These are phyloP conservation scores for Colletotrichum plurivorum DNA, from an alignment of 2,329 filamentous ascomycete genomes.

Conservation along the genomic window DNA sequence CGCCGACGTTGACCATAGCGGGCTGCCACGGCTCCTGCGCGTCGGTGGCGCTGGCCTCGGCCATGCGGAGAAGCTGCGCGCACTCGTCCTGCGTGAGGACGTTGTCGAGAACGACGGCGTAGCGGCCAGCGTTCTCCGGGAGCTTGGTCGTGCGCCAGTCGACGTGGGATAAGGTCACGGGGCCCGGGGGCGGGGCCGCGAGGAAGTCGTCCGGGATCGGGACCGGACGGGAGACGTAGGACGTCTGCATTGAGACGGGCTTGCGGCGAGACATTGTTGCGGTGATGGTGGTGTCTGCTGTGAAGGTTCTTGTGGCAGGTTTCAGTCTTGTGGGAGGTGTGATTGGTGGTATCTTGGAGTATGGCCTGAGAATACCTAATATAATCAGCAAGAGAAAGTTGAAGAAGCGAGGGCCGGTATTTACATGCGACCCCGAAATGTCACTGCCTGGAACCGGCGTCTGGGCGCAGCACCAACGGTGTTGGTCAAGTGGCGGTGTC, in stretches of 20 bases:
- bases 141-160: conserved; percentile 66
- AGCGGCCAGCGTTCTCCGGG: conserved; percentile 64
- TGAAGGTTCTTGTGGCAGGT: not conserved
- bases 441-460: conserved; percentile 17
- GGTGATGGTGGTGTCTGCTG: not conserved
- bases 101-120: conserved; percentile 74
- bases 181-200: conserved; percentile 49
- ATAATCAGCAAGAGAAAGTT: not conserved
- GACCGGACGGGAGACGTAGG: conserved; percentile 52
- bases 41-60: conserved; percentile 67
- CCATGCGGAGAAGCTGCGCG: conserved; percentile 62
- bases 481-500: conserved; percentile 10
- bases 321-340: not conserved
- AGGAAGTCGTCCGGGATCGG: conserved; percentile 62
- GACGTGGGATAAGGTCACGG: conserved; percentile 61
- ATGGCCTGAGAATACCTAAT: no score
- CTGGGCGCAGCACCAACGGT: conserved; percentile 3
- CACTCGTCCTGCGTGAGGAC: conserved; percentile 72
- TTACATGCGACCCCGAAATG: not conserved
- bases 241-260: conserved; percentile 24
- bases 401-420: not conserved
- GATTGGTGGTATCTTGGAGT: no score
- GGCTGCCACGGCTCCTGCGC: conserved; percentile 69
- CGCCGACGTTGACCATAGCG: conserved; percentile 77
- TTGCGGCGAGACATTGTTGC: not conserved